Evolutionary conservation across 2,329 filamentous ascomycete species (phyloP), one percentile per base, ranked within the genome.

Genomic region (Monascus ruber): DNA sequence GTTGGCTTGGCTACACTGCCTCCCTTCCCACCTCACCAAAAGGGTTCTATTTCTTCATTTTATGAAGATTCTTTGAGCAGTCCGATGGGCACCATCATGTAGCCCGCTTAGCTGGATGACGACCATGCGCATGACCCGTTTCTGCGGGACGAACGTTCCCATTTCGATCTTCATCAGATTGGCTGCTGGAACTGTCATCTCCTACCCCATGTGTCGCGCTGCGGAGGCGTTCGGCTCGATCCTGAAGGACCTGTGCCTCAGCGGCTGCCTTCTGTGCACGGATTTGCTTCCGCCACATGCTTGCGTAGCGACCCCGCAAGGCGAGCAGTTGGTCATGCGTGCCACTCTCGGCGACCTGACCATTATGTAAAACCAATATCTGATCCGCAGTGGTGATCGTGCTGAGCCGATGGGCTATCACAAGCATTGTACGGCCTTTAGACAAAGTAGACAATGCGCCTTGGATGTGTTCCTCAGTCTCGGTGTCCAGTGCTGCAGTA

Each of bases 391-490:
- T 81, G 3, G 84, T 88, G 51, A 91, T 89, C 1, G 82, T 87
- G 27, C 85, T 91, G 24, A 94, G 68, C 39, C 86, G 81, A 62
- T 94, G 86, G 38, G 91, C 91, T 65, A 98, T 96, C 37, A 96
- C 87, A 44, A 98, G 76, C 68, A 95, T 81, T 1, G 91, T 98
- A 35, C 91, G 83, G 36, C 87, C 88, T 49, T 82, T 72, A 10
- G 85, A 85, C 35, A 96, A 77, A 9, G 76, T 85, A 42, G 80
- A 80, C 27, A 98, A 75, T 29, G 88, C 87, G 42, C 82, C 77
- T 62, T 95, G 88, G 43, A 95, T 94, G 56, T 93, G 83, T 59
- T 93, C 84, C 61, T 95, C 88, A 0, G 88, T 95, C 48, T 91
- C 85, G 0, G 85, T 87, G 58, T 95, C 88, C 26, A 95, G 70